Base-by-base conservation (phyloP, 176 grass and related monocot species). In the Raddia guianensis region DNA sequence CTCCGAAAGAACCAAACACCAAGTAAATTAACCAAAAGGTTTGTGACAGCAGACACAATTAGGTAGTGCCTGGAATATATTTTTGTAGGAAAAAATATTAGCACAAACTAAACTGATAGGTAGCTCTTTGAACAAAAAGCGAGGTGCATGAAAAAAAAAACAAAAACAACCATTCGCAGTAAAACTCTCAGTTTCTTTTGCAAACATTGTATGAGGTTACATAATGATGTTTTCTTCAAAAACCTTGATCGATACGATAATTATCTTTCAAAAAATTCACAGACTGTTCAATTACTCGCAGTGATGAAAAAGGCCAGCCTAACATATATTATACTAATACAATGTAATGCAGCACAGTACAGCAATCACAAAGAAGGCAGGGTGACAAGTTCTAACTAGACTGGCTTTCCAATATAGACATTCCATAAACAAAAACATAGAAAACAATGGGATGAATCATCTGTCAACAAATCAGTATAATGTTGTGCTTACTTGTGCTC, bases 1-100 rank as follows among this genome's bases (percentile, higher is more conserved):
- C 86, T 93, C 73, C 87, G 83, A 66, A 98, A 98, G 74, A 98
- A 98, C 95, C 95, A 98, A 81, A 98, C 95, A 63, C 95, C 95
- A 68, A 98, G 82, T 73, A 98, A 76, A 78, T 98, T 98, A 78
- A 98, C 96, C 82, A 98, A 93, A 85, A 98, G 92, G 64, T 98
- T 93, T 60, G 96, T 93, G 35, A 98, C 92, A 53, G 96, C 96
- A 70, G 96, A 98, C 52, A 98, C 68, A 86, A 98, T 91, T 49
- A 95, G 88, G 77, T 98, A 98, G 58, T 95, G 96, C 88, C 96
- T 98, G 85, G 45, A 79, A 60, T 3, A 62, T 52, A 54, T 35
- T 76, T 53, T 91, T 51, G 5, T 8, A 4, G 56, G 19, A 0
- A 71, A 16, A 12, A 20, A 1, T 70, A 40, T 85, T 27, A 76